phyloP scores from a whole-genome alignment of 1,284 basidiomycete genomes.

The Cutaneotrichosporon mucoides region DNA sequence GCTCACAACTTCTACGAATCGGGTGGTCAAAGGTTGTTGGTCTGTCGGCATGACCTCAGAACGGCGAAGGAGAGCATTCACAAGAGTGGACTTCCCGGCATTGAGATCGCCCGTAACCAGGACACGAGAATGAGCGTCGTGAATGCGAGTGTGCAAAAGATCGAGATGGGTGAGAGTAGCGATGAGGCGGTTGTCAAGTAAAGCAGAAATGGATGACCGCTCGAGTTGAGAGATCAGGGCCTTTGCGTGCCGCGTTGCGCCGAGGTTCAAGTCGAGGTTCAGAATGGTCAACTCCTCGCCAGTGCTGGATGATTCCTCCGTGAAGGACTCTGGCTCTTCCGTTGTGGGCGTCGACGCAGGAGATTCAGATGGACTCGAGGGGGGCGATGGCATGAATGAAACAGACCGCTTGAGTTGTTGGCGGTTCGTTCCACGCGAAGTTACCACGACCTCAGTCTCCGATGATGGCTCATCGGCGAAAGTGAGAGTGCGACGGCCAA shows the following conservation, averaged over 20 bases:
- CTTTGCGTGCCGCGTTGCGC: slow-evolving; percentile 66
- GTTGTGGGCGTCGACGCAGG: background rate
- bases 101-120: slow-evolving; percentile 99
- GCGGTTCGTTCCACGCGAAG: slow-evolving; percentile 50
- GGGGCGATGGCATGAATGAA: background rate
- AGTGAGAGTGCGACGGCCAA: slow-evolving; percentile 63
- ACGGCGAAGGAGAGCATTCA: slow-evolving; percentile 85
- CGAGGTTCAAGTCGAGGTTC: slow-evolving; percentile 88
- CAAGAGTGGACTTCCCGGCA: slow-evolving; percentile 96
- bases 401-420: slow-evolving; percentile 53
- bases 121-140: slow-evolving; percentile 91
- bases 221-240: slow-evolving; percentile 87
- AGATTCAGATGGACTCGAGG: background rate
- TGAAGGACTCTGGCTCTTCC: background rate
- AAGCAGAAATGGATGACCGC: slow-evolving; percentile 84
- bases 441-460: slow-evolving; percentile 63
- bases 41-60: slow-evolving; percentile 89
- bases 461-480: slow-evolving; percentile 73
- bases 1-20: slow-evolving; percentile 96
- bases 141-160: slow-evolving; percentile 77
- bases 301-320: slow-evolving; percentile 8
- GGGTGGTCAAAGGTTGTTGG: slow-evolving; percentile 95
- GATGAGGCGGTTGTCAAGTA: slow-evolving; percentile 82
- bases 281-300: slow-evolving; percentile 72
- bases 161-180: slow-evolving; percentile 74